Conservation (phyloP, 2,329 filamentous ascomycete species). For the Aureobasidium sp. region DNA sequence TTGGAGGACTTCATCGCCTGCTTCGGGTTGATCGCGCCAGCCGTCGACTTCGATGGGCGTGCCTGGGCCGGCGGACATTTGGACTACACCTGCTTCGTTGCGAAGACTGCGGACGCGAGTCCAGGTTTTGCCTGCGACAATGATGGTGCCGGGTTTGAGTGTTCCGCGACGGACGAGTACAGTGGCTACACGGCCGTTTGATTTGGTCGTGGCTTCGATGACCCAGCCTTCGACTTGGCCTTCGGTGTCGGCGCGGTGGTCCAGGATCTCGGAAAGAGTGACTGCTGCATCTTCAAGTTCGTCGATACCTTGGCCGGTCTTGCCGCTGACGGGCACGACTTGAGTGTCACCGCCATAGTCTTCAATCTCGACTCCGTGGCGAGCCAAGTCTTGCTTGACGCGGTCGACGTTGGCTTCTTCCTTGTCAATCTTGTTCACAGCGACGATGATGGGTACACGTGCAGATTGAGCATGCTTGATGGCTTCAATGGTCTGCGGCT, state of each 20-base stretch:
- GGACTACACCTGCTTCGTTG: constrained; percentile 70
- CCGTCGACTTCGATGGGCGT: constrained; percentile 88
- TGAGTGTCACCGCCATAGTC: constrained; percentile 94
- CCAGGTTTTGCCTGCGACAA: constrained; percentile 85
- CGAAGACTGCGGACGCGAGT: constrained; percentile 73
- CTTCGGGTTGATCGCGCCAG: constrained; percentile 81
- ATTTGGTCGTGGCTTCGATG: constrained; percentile 82
- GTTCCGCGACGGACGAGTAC: constrained; percentile 84
- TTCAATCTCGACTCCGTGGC: constrained; percentile 81
- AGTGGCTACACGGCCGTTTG: constrained; percentile 75
- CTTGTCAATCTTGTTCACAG: constrained; percentile 96
- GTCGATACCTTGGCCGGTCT: constrained; percentile 84
- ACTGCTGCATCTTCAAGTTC: constrained; percentile 87
- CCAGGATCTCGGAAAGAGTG: constrained; percentile 78
- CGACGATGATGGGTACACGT: constrained; percentile 90
- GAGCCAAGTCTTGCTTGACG: constrained; percentile 79
- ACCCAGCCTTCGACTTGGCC: constrained; percentile 87
- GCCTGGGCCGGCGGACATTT: constrained; percentile 71
- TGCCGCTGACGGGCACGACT: constrained; percentile 82
- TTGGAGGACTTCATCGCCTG: constrained; percentile 82
- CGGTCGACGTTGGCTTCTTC: constrained; percentile 68
- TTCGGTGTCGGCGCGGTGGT: constrained; percentile 71
- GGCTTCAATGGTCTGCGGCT: constrained; percentile 92
- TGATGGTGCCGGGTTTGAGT: constrained; percentile 65
- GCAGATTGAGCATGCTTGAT: constrained; percentile 85